Conservation (phyloP, 345 rosid species). For the Reutealis trisperma region DNA sequence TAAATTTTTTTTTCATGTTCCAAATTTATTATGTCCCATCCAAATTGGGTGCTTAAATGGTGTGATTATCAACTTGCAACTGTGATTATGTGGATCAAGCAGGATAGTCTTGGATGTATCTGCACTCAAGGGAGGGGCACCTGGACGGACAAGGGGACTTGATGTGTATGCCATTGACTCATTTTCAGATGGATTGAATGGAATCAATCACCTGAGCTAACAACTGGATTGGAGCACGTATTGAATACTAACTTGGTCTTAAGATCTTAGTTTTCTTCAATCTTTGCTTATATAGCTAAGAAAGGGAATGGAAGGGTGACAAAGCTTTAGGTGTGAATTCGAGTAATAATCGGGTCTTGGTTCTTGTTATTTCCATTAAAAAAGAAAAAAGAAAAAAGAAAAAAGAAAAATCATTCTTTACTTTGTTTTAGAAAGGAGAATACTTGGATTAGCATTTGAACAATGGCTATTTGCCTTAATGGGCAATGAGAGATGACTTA, state of each 20-base stretch:
- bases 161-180: slow-evolving; percentile 46
- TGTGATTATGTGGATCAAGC: slow-evolving; percentile 9
- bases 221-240: background rate
- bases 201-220: slow-evolving; percentile 38
- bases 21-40: background rate
- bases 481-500: slow-evolving; percentile 31
- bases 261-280: slow-evolving; percentile 7
- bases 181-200: slow-evolving; percentile 45
- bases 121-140: slow-evolving; percentile 77
- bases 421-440: slow-evolving; percentile 11
- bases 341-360: slow-evolving; percentile 5
- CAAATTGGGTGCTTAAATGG: background rate
- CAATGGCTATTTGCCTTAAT: slow-evolving; percentile 17
- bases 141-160: slow-evolving; percentile 88
- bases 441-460: slow-evolving; percentile 24
- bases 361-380: background rate
- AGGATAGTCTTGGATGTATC: slow-evolving; percentile 82
- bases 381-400: too few relatives aligned
- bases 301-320: slow-evolving; percentile 11
- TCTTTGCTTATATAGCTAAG: slow-evolving; percentile 7
- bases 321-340: slow-evolving; percentile 21
- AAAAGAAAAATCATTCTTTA: slow-evolving; percentile 31
- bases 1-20: background rate
- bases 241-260: slow-evolving; percentile 21
- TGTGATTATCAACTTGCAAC: slow-evolving; percentile 5